phyloP scores from a whole-genome alignment of 257 asterid genomes.

The Jacaranda copaia region DNA sequence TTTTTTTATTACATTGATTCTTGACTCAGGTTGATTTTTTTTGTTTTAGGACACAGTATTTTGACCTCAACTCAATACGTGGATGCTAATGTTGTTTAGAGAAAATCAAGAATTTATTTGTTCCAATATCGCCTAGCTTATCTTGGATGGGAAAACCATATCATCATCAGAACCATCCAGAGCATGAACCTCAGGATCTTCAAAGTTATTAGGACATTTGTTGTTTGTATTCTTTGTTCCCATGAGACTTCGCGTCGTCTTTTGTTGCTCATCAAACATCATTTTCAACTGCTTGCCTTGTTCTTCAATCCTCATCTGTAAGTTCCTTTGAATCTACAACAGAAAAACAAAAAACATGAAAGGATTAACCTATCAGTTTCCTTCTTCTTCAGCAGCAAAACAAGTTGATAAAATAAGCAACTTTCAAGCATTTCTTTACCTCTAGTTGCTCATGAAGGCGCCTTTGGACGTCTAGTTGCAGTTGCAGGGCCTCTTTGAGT shows the following conservation, averaged over 20 bases:
- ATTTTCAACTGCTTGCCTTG: constrained; percentile 65
- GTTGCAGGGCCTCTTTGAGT: constrained; percentile 69
- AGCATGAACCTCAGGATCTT: constrained; percentile 46
- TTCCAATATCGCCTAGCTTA: constrained; percentile 40
- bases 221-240: constrained; percentile 42
- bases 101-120: background rate
- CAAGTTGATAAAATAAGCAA: too few species aligned
- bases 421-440: constrained; percentile 43
- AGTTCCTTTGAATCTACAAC: constrained; percentile 59
- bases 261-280: constrained; percentile 74
- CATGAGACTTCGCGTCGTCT: constrained; percentile 41
- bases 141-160: constrained; percentile 45
- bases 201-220: constrained; percentile 46
- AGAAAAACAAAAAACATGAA: background rate
- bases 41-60: background rate
- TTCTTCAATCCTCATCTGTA: constrained; percentile 79
- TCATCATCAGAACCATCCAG: constrained; percentile 53
- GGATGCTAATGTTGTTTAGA: background rate
- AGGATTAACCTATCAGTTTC: background rate
- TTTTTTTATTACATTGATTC: constrained; percentile 1
- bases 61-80: background rate
- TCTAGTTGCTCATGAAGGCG: constrained; percentile 91
- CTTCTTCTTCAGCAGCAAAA: background rate
- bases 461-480: constrained; percentile 77
- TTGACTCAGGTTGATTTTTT: background rate